These are phyloP conservation scores for Apiosordaria backusii DNA, from an alignment of 495 filamentous ascomycete species.

Conservation along the genomic window DNA sequence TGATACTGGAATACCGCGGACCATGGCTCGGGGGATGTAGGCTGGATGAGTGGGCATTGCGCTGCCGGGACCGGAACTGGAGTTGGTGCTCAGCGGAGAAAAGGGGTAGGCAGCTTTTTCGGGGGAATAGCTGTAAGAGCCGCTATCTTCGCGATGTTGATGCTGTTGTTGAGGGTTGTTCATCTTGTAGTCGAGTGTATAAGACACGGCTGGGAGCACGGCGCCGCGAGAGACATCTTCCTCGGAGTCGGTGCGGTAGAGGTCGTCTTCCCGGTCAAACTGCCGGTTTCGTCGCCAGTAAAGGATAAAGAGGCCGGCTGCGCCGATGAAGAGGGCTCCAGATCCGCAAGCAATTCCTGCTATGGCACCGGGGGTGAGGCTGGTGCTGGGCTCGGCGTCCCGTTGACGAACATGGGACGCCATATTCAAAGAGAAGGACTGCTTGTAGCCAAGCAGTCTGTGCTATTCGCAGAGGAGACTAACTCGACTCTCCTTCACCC, in stretches of 20 bases:
- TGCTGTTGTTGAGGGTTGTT: constrained; percentile 22
- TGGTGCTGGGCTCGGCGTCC: constrained; percentile 19
- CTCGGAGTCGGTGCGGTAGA: constrained; percentile 10
- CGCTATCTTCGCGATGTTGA: constrained; percentile 27
- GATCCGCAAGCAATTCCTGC: constrained; percentile 43
- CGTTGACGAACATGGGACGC: constrained; percentile 23
- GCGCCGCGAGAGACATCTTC: constrained; percentile 5
- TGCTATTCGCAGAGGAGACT: constrained; percentile 4
- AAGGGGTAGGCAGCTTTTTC: constrained; percentile 21
- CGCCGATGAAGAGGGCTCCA: constrained; percentile 37
- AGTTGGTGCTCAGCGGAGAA: constrained; percentile 20
- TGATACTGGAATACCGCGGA: constrained; percentile 24
- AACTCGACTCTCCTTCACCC: constrained; percentile 16
- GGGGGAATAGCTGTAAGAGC: constrained; percentile 22
- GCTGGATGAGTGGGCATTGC: constrained; percentile 47
- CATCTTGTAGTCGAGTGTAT: constrained; percentile 36
- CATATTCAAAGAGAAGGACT: constrained; percentile 10
- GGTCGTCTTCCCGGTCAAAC: constrained; percentile 23
- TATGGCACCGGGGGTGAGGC: constrained; percentile 43
- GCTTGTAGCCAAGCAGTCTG: constrained; percentile 4
- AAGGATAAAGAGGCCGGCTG: constrained; percentile 37
- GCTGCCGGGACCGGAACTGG: constrained; percentile 18
- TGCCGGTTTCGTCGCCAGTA: constrained; percentile 41
- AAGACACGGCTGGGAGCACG: constrained; percentile 20
- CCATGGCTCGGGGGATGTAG: constrained; percentile 41